Evolutionary conservation across 208 protist species (phyloP), one percentile per base, ranked within the genome.

Genomic region (Paratrypanosoma confusum): DNA sequence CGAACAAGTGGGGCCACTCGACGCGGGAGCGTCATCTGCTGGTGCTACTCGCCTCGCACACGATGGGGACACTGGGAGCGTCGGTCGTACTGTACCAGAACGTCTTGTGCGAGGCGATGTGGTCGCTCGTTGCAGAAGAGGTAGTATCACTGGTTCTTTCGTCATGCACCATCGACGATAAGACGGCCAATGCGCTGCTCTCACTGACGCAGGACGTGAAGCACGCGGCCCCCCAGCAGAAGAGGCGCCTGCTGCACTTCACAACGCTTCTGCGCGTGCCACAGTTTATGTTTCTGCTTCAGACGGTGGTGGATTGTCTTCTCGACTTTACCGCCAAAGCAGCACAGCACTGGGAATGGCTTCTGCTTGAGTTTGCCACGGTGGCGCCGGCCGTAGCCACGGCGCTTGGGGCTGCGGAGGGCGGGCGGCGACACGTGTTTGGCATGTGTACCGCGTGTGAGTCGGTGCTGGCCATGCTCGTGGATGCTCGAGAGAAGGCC

Each of bases 101-200:
- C 5, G 40, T 31, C 18, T 33, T 64, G 23, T 29, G 65, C 14
- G 45, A 63, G 20, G 16, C 24, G n/a, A 41, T 81, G 28, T 81
- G 74, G 53, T 28, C 49, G 6, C 46, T 33, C 10, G 59, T 57
- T 21, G 57, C 67, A 33, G 77, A 83, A 40, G 40, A 37, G 0
- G 62, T 86, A 25, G 60, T 77, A 1, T 40, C 55, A 6, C 65
- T 77, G 23, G 58, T 86, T 11, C 66, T 86, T 42, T 60, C 47
- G 35, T 39, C 46, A 27, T 62, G 57, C 16, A 34, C 40, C 8
- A 47, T 86, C 7, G 63, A 71, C 55, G 65, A 90, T 50, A 44
- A 49, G 4, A 65, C 47, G 45, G 81, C 74, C 20, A 64, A 90
- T 45, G 58, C 49, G 41, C 33, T 90, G 41, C 62, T 86, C 35